Evolutionary conservation across 345 rosid species (phyloP).

Genomic region (Capsella bursapastoris): DNA sequence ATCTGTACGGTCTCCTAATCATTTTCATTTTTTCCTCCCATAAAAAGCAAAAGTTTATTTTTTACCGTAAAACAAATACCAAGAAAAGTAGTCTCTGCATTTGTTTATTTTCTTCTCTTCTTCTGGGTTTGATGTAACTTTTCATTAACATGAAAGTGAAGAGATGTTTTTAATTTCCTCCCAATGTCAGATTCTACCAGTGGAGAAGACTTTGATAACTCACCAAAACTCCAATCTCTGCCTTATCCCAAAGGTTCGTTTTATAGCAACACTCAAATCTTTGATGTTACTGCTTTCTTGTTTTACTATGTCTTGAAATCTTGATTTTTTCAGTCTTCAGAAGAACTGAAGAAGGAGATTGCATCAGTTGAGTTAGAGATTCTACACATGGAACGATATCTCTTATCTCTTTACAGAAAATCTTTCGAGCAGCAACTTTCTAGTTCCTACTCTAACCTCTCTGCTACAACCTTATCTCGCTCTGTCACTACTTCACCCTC

Average conservation of each 20-base stretch:
- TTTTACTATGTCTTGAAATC: not conserved
- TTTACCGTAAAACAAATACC: not conserved
- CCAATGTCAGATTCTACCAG: slow-evolving; percentile 49
- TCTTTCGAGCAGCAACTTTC: slow-evolving; percentile 62
- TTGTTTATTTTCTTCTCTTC: slow-evolving; percentile 11
- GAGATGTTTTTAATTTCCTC: slow-evolving; percentile 1
- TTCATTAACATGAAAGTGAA: slow-evolving; percentile 16
- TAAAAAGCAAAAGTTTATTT: slow-evolving; percentile 2
- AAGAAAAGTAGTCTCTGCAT: not conserved
- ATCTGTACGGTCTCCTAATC: slow-evolving; percentile 52
- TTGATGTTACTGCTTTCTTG: slow-evolving; percentile 11
- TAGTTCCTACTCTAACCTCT: slow-evolving; percentile 39
- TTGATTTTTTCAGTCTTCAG: slow-evolving; percentile 53
- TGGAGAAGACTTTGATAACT: slow-evolving; percentile 44
- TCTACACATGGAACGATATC: slow-evolving; percentile 63
- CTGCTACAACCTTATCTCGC: slow-evolving; percentile 39
- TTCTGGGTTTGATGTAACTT: slow-evolving; percentile 12
- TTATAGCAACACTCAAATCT: not conserved
- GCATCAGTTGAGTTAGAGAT: slow-evolving; percentile 72
- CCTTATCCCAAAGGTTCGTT: slow-evolving; percentile 32
- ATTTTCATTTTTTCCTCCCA: not conserved
- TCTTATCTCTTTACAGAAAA: slow-evolving; percentile 73
- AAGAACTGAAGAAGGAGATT: slow-evolving; percentile 69
- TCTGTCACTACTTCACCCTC: slow-evolving; percentile 42
- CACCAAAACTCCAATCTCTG: slow-evolving; percentile 43